Evolutionary conservation across 257 asterid species (phyloP).

Genomic region (Lycium ferocissimum): DNA sequence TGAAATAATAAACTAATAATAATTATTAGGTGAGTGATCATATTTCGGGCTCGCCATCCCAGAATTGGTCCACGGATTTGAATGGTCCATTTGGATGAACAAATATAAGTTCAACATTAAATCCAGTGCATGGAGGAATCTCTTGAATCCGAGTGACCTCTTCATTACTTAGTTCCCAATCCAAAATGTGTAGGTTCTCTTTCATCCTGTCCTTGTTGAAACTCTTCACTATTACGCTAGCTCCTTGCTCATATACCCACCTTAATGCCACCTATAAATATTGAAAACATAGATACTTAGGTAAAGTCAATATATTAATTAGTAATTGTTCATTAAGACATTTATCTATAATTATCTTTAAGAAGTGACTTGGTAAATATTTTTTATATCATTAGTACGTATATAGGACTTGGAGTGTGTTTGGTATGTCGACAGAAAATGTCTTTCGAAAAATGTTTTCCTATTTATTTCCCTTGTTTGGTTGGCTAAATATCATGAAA

Average conservation of each 20-base stretch:
- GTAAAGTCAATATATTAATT: too few relatives aligned
- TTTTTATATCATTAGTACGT: too few relatives aligned
- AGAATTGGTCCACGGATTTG: constrained; percentile 47
- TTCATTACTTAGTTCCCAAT: constrained; percentile 43
- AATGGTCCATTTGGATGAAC: constrained; percentile 46
- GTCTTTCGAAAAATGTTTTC: too few relatives aligned
- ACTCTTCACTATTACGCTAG: constrained; percentile 31
- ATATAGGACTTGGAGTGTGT: too few relatives aligned
- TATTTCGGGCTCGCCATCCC: constrained; percentile 50
- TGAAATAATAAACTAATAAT: too few relatives aligned
- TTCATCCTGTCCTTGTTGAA: not conserved
- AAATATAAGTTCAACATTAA: constrained; percentile 5
- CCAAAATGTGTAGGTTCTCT: constrained; percentile 32
- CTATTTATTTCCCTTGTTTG: too few relatives aligned
- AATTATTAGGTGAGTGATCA: too few relatives aligned
- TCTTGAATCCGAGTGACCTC: constrained; percentile 44
- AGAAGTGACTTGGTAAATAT: too few relatives aligned
- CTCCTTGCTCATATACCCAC: constrained; percentile 44
- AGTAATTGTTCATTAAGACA: too few relatives aligned
- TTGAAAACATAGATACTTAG: not conserved
- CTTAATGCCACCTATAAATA: constrained; percentile 33
- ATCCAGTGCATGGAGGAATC: constrained; percentile 44
- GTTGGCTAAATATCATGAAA: too few relatives aligned
- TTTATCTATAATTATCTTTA: too few relatives aligned
- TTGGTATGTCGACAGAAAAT: too few relatives aligned